These are phyloP conservation scores for Sordaria brevicollis DNA, from an alignment of 495 filamentous ascomycete species.

Conservation along the genomic window DNA sequence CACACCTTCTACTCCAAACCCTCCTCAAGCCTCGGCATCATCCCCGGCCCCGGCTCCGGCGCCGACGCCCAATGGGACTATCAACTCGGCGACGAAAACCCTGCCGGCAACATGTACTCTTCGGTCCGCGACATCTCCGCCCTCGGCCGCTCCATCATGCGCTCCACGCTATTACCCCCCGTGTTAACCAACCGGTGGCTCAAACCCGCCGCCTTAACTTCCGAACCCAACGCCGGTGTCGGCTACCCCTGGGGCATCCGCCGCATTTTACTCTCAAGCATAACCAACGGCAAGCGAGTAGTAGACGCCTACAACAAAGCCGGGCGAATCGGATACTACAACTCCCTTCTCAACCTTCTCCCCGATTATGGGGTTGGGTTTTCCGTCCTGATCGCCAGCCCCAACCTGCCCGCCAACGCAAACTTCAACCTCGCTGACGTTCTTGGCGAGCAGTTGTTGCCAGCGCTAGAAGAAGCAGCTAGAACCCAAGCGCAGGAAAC, in stretches of 20 bases:
- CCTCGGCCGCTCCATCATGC: constrained; percentile 46
- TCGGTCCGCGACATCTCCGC: constrained; percentile 39
- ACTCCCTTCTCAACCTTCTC: constrained; percentile 32
- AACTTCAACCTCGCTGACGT: constrained; percentile 38
- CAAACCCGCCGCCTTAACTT: constrained; percentile 41
- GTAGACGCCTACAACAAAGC: constrained; percentile 43
- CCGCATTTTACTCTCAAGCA: constrained; percentile 20
- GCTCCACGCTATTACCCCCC: constrained; percentile 33
- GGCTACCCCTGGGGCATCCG: constrained; percentile 51
- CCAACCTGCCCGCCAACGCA: constrained; percentile 35
- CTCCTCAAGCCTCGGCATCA: constrained; percentile 18
- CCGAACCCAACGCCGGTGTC: constrained; percentile 33
- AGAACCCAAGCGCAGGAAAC: constrained; percentile 29
- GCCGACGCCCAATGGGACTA: constrained; percentile 21
- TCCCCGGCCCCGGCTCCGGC: constrained; percentile 17
- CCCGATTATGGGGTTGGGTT: constrained; percentile 43
- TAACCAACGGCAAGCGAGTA: constrained; percentile 33
- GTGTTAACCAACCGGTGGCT: constrained; percentile 45
- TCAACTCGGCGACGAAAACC: constrained; percentile 30
- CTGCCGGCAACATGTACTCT: constrained; percentile 48
- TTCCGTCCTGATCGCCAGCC: constrained; percentile 26
- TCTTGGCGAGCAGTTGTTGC: constrained; percentile 30
- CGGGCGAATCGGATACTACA: constrained; percentile 38
- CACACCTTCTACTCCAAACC: constrained; percentile 29
- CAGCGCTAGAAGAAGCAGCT: constrained; percentile 35